phyloP scores from a whole-genome alignment of 2,329 filamentous ascomycete species.

The Neonectria punicea region DNA sequence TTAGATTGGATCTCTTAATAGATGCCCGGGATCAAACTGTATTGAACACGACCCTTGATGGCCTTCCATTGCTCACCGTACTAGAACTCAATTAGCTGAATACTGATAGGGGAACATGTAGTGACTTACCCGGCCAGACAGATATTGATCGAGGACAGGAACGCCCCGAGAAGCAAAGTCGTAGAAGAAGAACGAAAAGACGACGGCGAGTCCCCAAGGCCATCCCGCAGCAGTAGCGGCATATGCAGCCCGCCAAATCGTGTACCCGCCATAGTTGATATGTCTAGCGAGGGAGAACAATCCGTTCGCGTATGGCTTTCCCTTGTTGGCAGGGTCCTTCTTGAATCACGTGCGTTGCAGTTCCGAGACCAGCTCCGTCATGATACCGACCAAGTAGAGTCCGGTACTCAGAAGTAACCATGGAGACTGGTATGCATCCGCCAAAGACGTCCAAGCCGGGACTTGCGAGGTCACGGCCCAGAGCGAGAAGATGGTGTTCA shows the following conservation, averaged over 20 bases:
- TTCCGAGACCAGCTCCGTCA: too few relatives aligned
- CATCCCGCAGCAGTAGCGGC: background rate
- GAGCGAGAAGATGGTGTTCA: too few relatives aligned
- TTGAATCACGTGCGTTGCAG: too few relatives aligned
- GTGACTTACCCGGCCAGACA: background rate
- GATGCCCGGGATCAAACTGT: background rate
- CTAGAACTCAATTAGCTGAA: background rate
- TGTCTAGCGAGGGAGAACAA: background rate
- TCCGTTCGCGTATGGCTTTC: constrained; percentile 48
- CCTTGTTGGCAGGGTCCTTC: constrained; percentile 42
- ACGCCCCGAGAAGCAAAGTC: background rate
- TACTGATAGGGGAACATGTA: too few relatives aligned
- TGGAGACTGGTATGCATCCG: too few relatives aligned
- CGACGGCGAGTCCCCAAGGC: background rate
- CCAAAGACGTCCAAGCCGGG: too few relatives aligned
- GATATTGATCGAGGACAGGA: background rate
- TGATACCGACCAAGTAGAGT: too few relatives aligned
- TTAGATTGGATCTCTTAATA: background rate
- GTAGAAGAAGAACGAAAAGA: background rate
- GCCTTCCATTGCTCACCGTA: background rate
- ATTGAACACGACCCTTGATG: background rate
- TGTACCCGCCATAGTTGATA: background rate
- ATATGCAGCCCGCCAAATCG: constrained; percentile 25
- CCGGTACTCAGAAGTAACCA: too few relatives aligned
- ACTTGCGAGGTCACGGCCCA: too few relatives aligned